Conservation (phyloP, 192 early-diverging fungal species). For the Linnemannia schmuckeri region DNA sequence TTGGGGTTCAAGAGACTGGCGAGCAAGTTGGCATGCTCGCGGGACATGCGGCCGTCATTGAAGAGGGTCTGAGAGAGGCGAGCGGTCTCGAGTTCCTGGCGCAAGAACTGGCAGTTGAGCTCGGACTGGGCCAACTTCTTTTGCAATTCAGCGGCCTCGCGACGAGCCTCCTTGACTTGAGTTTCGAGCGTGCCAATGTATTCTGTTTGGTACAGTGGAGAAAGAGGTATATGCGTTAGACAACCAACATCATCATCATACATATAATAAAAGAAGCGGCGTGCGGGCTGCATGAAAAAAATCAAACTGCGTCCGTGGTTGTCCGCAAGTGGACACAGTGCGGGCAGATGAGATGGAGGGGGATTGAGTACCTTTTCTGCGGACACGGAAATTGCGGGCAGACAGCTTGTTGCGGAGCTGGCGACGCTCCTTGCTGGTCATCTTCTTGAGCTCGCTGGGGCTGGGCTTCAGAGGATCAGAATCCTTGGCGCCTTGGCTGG, state of each 20-base stretch:
- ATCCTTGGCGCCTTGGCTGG: background rate
- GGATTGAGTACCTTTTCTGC: conserved; percentile 78
- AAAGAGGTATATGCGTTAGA: conserved; percentile 2
- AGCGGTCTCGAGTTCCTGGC: conserved; percentile 42
- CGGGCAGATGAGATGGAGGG: background rate
- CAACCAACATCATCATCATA: background rate
- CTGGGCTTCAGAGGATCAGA: conserved; percentile 45
- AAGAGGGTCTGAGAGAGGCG: conserved; percentile 51
- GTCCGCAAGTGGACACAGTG: background rate
- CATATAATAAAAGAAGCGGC: conserved; percentile 10
- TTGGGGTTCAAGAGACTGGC: conserved; percentile 54
- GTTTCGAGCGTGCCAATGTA: conserved; percentile 74
- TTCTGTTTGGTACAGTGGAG: conserved; percentile 32
- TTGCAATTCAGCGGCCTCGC: conserved; percentile 64
- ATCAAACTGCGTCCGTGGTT: background rate
- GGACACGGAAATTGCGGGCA: conserved; percentile 86
- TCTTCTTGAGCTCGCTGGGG: conserved; percentile 69
- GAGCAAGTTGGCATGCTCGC: conserved; percentile 46
- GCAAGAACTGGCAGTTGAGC: conserved; percentile 45
- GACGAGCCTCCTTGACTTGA: conserved; percentile 67
- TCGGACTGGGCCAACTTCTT: conserved; percentile 57
- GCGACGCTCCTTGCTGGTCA: conserved; percentile 82
- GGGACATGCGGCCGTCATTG: conserved; percentile 49
- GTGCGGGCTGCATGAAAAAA: background rate
- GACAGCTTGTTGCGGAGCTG: conserved; percentile 91